A percentile compares a stretch with the other conserved stretches of the same genome.
phyloP scores from a whole-genome alignment of 768 basidiomycete genomes.

The Mycena galopus region DNA sequence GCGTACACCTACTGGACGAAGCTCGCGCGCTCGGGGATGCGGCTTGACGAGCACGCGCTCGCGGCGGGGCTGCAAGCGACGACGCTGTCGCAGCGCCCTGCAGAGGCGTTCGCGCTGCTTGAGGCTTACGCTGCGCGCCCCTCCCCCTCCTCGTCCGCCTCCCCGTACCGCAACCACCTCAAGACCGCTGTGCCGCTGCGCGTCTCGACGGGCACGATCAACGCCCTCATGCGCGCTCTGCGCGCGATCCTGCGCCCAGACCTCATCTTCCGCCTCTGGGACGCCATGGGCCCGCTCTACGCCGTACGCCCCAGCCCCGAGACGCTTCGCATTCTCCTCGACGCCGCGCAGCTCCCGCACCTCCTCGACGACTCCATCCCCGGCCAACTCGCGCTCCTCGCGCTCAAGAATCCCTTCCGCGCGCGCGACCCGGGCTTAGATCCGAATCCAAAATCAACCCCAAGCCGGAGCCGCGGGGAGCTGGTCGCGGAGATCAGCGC shows the following conservation, averaged over 20 bases:
- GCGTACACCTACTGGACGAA: slow-evolving; percentile 62
- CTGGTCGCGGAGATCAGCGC: slow-evolving; percentile 45
- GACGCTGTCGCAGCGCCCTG: slow-evolving; percentile 56
- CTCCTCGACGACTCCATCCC: slow-evolving; percentile 64
- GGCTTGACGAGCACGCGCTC: slow-evolving; percentile 62
- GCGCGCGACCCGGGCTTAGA: slow-evolving; percentile 13
- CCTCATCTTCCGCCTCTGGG: slow-evolving; percentile 75
- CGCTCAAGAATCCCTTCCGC: slow-evolving; percentile 52
- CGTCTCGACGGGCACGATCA: slow-evolving; percentile 48
- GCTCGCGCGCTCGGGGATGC: slow-evolving; percentile 49
- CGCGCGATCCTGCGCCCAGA: slow-evolving; percentile 69
- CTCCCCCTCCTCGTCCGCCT: too few relatives aligned
- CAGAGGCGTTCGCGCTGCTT: slow-evolving; percentile 64
- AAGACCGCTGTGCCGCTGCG: too few relatives aligned
- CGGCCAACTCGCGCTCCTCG: slow-evolving; percentile 63
- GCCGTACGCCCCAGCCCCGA: slow-evolving; percentile 64
- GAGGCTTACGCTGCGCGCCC: slow-evolving; percentile 52
- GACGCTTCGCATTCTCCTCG: slow-evolving; percentile 72
- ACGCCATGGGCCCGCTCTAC: slow-evolving; percentile 72
- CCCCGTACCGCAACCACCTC: too few relatives aligned
- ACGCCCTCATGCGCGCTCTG: slow-evolving; percentile 64
- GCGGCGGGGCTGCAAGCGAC: slow-evolving; percentile 65
- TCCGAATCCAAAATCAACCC: too few relatives aligned
- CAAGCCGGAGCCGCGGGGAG: too few relatives aligned
- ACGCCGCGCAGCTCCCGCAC: slow-evolving; percentile 67